Base-by-base conservation (phyloP, 176 grass and related monocot genomes). In the Avena atlantica region DNA sequence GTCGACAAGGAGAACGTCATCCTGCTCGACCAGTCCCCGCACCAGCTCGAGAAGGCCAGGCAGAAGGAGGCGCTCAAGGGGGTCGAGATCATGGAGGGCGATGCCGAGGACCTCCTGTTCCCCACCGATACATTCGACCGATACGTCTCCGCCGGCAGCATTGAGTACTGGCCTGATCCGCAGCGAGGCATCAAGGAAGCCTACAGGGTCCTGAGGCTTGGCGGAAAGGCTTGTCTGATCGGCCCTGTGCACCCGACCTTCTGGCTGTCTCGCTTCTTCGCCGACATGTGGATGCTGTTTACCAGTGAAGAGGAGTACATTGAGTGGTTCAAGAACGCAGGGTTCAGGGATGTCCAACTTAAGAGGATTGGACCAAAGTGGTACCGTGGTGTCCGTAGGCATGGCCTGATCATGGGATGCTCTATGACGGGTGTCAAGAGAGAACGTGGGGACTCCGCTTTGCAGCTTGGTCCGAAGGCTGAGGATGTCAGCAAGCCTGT, bases 281-380 rank as follows among this genome's bases (percentile, higher is more conserved):
- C 94, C 1, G 97, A 99, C 50, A 83, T 99, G 97, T 99, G 94
- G 97, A 99, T 99, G 97, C 89, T 99, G 24, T 96, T 99, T 6
- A 94, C 97, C 12, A 94, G 93, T 84, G 94, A 99, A 82, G 97
- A 99, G 57, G 97, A 99, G 87, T 99, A 99, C 55, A 90, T 99
- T 0, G 94, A 96, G 12, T 99, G 97, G 97, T 99, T 99, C 89
- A 83, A 81, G 23, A 91, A 87, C 89, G 97, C 97, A 8, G 97
- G 97, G 48, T 99, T 99, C 80, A 86, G 90, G 80, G 97, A 99
- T 65, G 89, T 99, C 7, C 92, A 94, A 40, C 74, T 99, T 0
- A 99, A 99, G 68, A 94, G 94, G 34, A 99, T 99, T 47, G 94
- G 97, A 52, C 97, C 97, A 14, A 96, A 99, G 63, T 99, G 97